Conservation (phyloP, 225 moss, liverwort and hornwort species). For the Thuidium tamariscinum region DNA sequence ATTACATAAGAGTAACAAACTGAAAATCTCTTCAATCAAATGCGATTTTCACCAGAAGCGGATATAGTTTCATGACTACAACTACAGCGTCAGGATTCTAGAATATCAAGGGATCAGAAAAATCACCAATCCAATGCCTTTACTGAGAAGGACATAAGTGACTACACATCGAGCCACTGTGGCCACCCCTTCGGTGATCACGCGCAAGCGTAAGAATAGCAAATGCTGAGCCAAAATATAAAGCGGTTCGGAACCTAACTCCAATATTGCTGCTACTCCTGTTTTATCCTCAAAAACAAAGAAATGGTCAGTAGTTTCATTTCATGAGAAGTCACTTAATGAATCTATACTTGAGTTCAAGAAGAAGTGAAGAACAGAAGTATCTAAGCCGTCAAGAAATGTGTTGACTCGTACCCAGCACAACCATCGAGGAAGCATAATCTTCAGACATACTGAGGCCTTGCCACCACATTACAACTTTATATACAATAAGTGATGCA, state of each 20-base stretch:
- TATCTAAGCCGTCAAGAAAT: not conserved
- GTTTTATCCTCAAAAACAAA: constrained; percentile 33
- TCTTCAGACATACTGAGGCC: constrained; percentile 43
- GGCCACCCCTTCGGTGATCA: constrained; percentile 54
- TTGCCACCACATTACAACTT: constrained; percentile 84
- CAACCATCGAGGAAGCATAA: constrained; percentile 67
- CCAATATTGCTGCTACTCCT: constrained; percentile 79
- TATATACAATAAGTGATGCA: constrained; percentile 45
- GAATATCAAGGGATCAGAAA: not conserved
- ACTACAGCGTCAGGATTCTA: not conserved
- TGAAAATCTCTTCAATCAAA: not conserved
- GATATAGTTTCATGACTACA: not conserved
- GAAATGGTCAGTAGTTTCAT: constrained; percentile 2
- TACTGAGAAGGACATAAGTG: constrained; percentile 54
- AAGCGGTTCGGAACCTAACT: constrained; percentile 78
- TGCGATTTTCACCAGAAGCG: not conserved
- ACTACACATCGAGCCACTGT: constrained; percentile 65
- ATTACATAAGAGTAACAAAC: not conserved
- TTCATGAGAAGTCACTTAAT: not conserved
- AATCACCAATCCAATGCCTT: constrained; percentile 63
- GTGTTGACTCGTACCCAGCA: constrained; percentile 51
- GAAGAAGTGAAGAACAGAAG: not conserved
- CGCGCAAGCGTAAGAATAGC: constrained; percentile 61
- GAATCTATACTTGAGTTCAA: not conserved
- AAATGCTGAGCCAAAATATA: constrained; percentile 89